Evolutionary conservation across 192 early-diverging fungal genomes (phyloP).

Genomic region (Umbelopsis sp.): DNA sequence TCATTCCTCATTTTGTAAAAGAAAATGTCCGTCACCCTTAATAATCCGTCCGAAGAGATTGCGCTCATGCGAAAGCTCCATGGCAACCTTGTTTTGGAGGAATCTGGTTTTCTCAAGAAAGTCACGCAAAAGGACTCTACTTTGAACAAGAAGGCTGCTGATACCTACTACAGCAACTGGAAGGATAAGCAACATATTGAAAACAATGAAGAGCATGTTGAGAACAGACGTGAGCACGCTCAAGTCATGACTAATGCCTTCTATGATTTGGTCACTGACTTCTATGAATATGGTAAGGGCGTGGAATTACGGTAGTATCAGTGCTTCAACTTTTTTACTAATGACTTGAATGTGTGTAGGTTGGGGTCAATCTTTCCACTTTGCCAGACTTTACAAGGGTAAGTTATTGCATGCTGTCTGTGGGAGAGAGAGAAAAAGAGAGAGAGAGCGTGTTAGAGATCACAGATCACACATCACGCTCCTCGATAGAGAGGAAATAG

Average conservation of each 20-base stretch:
- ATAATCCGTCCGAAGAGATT: constrained; percentile 26
- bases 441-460: too few relatives aligned
- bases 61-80: constrained; percentile 35
- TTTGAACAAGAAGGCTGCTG: constrained; percentile 29
- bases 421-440: neutral
- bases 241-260: constrained; percentile 47
- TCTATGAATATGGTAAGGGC: constrained; percentile 49
- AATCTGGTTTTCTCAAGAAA: constrained; percentile 37
- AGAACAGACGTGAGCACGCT: constrained; percentile 38
- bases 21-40: constrained; percentile 29
- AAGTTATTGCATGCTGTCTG: neutral
- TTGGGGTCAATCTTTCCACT: constrained; percentile 91
- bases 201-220: constrained; percentile 35
- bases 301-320: constrained; percentile 23
- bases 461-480: too few relatives aligned
- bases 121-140: constrained; percentile 36
- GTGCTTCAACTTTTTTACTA: too few relatives aligned
- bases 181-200: constrained; percentile 38
- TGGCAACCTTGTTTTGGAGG: constrained; percentile 38
- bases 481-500: too few relatives aligned
- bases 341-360: constrained; percentile 17
- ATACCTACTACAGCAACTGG: constrained; percentile 42
- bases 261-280: constrained; percentile 48
- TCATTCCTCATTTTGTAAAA: neutral
- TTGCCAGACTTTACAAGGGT: constrained; percentile 72